Percentiles rank a stretch among this genome's conserved stretches.
Conservation (phyloP, 1,284 basidiomycete species). For the Coniferiporia sulphurascens region DNA sequence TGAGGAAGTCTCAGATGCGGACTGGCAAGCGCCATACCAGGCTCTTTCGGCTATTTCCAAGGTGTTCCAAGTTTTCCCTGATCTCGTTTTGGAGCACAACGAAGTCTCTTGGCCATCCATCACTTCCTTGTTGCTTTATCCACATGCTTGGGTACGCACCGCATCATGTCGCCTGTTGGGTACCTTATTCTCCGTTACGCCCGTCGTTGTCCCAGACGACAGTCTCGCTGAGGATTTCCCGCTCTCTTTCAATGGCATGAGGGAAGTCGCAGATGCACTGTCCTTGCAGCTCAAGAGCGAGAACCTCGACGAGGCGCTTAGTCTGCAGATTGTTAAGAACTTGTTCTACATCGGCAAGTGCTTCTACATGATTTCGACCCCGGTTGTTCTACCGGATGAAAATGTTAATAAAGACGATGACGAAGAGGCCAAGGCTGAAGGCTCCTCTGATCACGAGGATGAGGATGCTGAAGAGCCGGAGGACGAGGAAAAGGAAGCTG, state of each 20-base stretch:
- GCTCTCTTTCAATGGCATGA: constrained; percentile 51
- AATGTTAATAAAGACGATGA: constrained; percentile 24
- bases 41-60: constrained; percentile 66
- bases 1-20: constrained; percentile 43
- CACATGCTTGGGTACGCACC: constrained; percentile 92
- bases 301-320: constrained; percentile 71
- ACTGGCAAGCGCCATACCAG: constrained; percentile 87
- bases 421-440: constrained; percentile 31
- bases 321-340: constrained; percentile 91
- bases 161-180: constrained; percentile 80
- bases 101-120: constrained; percentile 63
- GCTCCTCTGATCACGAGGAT: constrained; percentile 21
- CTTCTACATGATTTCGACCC: constrained; percentile 50
- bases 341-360: constrained; percentile 88
- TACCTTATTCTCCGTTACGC: constrained; percentile 54
- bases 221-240: constrained; percentile 39
- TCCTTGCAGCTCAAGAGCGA: constrained; percentile 81
- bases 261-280: constrained; percentile 72
- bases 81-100: constrained; percentile 35
- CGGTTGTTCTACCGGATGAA: constrained; percentile 20
- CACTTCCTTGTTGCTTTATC: constrained; percentile 72
- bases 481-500: constrained; percentile 30
- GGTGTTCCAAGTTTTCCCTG: constrained; percentile 55
- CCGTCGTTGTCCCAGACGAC: constrained; percentile 34
- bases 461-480: constrained; percentile 33